These are phyloP conservation scores for Tarenaya hassleriana DNA, from an alignment of 345 rosid species.

Conservation along the genomic window DNA sequence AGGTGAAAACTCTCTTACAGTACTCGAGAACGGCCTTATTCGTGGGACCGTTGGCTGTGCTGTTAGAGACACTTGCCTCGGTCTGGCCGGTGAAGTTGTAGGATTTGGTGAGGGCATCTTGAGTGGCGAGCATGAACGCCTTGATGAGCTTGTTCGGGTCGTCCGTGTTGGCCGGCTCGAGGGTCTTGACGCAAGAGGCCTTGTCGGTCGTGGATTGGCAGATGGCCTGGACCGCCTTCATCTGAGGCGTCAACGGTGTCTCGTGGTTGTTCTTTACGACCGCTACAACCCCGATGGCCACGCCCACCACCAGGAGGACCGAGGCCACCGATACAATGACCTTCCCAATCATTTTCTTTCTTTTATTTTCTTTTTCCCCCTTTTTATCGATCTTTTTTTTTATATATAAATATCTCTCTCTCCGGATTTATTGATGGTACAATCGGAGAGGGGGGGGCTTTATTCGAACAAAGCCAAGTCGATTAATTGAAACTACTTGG, in stretches of 20 bases:
- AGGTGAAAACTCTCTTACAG: constrained; percentile 26
- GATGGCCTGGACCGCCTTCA: constrained; percentile 34
- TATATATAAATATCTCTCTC: constrained; percentile 16
- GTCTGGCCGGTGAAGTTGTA: constrained; percentile 34
- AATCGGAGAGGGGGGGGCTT: constrained; percentile 24
- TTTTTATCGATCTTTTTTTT: neutral
- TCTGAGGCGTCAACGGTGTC: constrained; percentile 20
- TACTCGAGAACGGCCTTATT: constrained; percentile 32
- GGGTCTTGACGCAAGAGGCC: constrained; percentile 45
- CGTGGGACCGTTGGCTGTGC: constrained; percentile 6
- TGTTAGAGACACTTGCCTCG: constrained; percentile 21
- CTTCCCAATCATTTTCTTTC: constrained; percentile 20
- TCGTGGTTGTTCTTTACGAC: constrained; percentile 10
- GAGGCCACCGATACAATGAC: constrained; percentile 34
- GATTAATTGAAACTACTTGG: constrained; percentile 6
- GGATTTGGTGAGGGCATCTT: constrained; percentile 31
- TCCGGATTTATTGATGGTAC: constrained; percentile 27
- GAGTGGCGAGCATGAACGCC: constrained; percentile 32
- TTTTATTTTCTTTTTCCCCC: neutral
- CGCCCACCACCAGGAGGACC: constrained; percentile 40
- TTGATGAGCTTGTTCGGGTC: constrained; percentile 48
- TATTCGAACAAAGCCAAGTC: constrained; percentile 19
- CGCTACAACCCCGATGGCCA: constrained; percentile 33
- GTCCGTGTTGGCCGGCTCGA: constrained; percentile 31
- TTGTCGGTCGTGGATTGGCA: constrained; percentile 43